These are phyloP conservation scores for Cystoderma amianthinum DNA, from an alignment of 768 basidiomycete species.

Conservation along the genomic window DNA sequence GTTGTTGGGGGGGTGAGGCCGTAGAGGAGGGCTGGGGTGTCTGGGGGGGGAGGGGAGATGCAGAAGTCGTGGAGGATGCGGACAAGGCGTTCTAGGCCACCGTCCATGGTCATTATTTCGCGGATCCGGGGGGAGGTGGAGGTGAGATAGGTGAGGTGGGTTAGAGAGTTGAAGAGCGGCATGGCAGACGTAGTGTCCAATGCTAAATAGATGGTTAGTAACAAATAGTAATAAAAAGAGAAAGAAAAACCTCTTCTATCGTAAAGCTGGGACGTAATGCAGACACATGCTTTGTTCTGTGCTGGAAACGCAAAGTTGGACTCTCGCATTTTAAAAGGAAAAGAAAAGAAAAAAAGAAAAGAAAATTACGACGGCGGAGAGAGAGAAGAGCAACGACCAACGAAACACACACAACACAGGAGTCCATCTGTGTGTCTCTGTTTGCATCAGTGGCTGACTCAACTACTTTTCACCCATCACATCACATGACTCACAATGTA, in stretches of 20 bases:
- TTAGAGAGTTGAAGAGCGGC: conserved; percentile 88
- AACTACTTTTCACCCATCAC: too few relatives aligned
- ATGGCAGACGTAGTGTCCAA: conserved; percentile 45
- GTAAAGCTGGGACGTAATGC: conserved; percentile 91
- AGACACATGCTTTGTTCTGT: conserved; percentile 92
- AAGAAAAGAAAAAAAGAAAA: not conserved
- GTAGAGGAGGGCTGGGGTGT: conserved; percentile 70
- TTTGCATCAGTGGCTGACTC: not conserved
- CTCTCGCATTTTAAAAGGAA: conserved; percentile 62
- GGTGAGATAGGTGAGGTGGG: conserved; percentile 93
- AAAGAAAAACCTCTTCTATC: conserved; percentile 77
- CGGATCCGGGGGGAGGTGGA: conserved; percentile 96
- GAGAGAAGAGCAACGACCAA: too few relatives aligned
- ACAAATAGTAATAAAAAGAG: conserved; percentile 5
- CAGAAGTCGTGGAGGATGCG: conserved; percentile 88
- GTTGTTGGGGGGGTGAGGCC: conserved; percentile 65
- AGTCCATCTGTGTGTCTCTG: not conserved
- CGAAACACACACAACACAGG: too few relatives aligned
- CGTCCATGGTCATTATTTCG: conserved; percentile 97
- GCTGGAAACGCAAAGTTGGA: conserved; percentile 92
- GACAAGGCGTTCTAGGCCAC: conserved; percentile 93
- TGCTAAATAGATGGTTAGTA: conserved; percentile 21
- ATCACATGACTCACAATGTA: too few relatives aligned
- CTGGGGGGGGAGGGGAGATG: conserved; percentile 73
- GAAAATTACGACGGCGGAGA: not conserved